Evolutionary conservation across 192 early-diverging fungal species (phyloP).

Genomic region (Coemansia sp.): DNA sequence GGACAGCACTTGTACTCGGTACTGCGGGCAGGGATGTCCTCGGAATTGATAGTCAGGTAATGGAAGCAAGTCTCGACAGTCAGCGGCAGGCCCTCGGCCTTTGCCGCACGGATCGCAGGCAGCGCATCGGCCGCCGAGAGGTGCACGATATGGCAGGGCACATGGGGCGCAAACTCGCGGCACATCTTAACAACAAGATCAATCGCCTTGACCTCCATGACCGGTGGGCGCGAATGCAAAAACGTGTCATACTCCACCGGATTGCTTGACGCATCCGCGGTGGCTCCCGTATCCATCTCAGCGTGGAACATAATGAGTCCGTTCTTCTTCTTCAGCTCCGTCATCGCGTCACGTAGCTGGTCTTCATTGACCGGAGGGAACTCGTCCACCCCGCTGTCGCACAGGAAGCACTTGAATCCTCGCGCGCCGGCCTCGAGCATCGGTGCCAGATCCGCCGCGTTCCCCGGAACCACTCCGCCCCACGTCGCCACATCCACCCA

Average conservation of each 20-base stretch:
- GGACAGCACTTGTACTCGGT: constrained; percentile 88
- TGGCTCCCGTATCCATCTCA: constrained; percentile 60
- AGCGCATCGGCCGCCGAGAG: constrained; percentile 76
- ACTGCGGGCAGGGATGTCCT: constrained; percentile 64
- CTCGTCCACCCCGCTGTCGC: constrained; percentile 81
- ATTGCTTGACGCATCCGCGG: constrained; percentile 45
- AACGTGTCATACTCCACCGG: constrained; percentile 67
- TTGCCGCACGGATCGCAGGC: constrained; percentile 70
- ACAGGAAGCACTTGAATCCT: constrained; percentile 85
- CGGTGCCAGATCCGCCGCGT: constrained; percentile 62
- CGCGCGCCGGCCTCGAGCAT: constrained; percentile 69
- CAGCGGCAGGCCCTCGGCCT: constrained; percentile 65
- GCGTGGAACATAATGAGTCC: constrained; percentile 79
- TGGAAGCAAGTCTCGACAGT: constrained; percentile 87
- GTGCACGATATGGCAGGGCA: constrained; percentile 80
- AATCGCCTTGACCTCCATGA: constrained; percentile 73
- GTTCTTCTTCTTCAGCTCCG: constrained; percentile 57
- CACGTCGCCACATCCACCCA: constrained; percentile 79
- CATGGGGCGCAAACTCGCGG: constrained; percentile 64
- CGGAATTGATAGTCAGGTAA: constrained; percentile 70
- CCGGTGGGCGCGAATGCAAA: constrained; percentile 68
- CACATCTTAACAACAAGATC: constrained; percentile 69
- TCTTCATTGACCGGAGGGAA: constrained; percentile 77
- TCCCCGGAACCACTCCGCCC: constrained; percentile 79
- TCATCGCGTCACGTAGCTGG: constrained; percentile 68